Percentiles rank a stretch among this genome's conserved stretches.
phyloP scores from a whole-genome alignment of 1,139 yeast genomes.

The Blastobotrys apis region DNA sequence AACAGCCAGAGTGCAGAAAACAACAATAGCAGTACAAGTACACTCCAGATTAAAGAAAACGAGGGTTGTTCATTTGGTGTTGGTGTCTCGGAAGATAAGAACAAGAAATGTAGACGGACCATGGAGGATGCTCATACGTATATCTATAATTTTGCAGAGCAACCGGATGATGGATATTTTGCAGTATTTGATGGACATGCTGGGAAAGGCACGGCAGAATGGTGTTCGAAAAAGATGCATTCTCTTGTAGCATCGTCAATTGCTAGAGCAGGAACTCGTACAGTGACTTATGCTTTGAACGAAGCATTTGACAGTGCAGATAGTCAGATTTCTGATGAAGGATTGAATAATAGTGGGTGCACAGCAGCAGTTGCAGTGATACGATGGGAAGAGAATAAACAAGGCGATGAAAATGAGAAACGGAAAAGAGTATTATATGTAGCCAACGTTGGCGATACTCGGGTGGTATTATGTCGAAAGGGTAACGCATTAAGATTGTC shows the following conservation, averaged over 20 bases:
- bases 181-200: slow-evolving; percentile 98
- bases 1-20: background rate
- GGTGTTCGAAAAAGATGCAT: slow-evolving; percentile 91
- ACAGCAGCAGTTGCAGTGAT: slow-evolving; percentile 94
- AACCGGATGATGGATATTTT: slow-evolving; percentile 91
- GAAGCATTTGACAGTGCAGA: slow-evolving; percentile 68
- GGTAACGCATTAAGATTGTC: slow-evolving; percentile 75
- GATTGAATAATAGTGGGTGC: slow-evolving; percentile 70
- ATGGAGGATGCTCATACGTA: slow-evolving; percentile 98
- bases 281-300: slow-evolving; percentile 35
- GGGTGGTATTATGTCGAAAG: slow-evolving; percentile 70
- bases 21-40: background rate
- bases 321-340: slow-evolving; percentile 52
- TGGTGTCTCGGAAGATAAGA: slow-evolving; percentile 88
- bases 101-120: slow-evolving; percentile 70
- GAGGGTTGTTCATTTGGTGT: slow-evolving; percentile 42
- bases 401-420: background rate
- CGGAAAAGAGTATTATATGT: slow-evolving; percentile 67
- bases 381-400: slow-evolving; percentile 61
- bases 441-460: slow-evolving; percentile 93
- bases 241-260: slow-evolving; percentile 55
- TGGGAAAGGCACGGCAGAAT: slow-evolving; percentile 86
- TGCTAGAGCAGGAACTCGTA: slow-evolving; percentile 23
- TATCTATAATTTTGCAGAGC: slow-evolving; percentile 85
- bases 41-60: slow-evolving; percentile 3